Evolutionary conservation across 108 stramenopile species (phyloP).

Genomic region (Pseudonitzschia multiseries): DNA sequence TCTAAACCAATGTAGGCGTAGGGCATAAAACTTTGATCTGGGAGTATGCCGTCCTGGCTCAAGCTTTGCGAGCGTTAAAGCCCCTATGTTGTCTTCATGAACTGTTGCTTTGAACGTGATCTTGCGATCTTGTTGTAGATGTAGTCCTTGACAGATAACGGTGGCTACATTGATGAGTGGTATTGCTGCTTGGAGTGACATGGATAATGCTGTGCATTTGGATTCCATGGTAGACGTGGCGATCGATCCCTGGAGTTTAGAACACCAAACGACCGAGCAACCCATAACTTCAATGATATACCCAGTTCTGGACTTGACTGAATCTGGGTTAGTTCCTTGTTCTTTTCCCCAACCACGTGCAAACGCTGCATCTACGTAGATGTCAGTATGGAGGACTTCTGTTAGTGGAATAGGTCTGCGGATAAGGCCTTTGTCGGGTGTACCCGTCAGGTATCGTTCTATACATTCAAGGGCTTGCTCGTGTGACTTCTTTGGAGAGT

Average conservation of each 20-base stretch:
- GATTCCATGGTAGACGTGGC: constrained; percentile 40
- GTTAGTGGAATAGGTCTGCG: constrained; percentile 16
- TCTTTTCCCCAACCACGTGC: constrained; percentile 42
- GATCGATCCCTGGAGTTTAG: constrained; percentile 42
- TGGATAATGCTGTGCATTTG: constrained; percentile 34
- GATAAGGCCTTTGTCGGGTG: constrained; percentile 42
- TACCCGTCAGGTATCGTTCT: constrained; percentile 25
- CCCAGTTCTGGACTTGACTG: constrained; percentile 34
- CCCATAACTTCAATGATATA: constrained; percentile 30
- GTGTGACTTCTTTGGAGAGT: constrained; percentile 6
- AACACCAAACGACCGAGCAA: constrained; percentile 46
- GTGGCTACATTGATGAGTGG: neutral
- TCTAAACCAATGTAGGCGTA: too few relatives aligned
- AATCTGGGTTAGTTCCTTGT: constrained; percentile 18
- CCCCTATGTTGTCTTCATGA: too few relatives aligned
- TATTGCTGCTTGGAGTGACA: constrained; percentile 18
- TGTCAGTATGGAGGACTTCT: constrained; percentile 16
- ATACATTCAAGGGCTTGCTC: too few relatives aligned
- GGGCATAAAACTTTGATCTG: too few relatives aligned
- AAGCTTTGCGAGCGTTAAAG: too few relatives aligned
- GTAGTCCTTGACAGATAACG: too few relatives aligned
- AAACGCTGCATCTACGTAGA: constrained; percentile 45
- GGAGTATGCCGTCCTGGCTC: too few relatives aligned
- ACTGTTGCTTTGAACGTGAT: neutral
- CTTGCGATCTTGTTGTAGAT: too few relatives aligned